Evolutionary conservation across 352 stramenopile species (phyloP).

Genomic region (Phytophthora cryptogea): DNA sequence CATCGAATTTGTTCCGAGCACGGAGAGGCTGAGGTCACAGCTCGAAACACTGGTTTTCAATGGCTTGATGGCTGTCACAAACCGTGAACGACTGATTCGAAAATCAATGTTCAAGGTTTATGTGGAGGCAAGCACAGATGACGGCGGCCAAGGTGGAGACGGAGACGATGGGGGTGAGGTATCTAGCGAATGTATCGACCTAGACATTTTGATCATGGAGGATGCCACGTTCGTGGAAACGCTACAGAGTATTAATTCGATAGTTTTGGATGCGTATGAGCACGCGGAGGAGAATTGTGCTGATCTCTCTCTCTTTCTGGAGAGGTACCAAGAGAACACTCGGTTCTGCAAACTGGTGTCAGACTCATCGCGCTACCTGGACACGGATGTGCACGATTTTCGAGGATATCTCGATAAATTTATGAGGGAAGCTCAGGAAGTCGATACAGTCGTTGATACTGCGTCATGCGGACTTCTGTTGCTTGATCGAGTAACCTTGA

Average conservation of each 20-base stretch:
- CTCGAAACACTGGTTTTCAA: constrained; percentile 74
- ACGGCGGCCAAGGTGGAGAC: constrained; percentile 38
- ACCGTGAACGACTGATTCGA: constrained; percentile 59
- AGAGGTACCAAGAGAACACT: constrained; percentile 78
- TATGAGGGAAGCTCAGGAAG: constrained; percentile 52
- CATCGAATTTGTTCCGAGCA: constrained; percentile 56
- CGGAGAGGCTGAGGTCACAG: constrained; percentile 63
- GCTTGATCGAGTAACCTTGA: constrained; percentile 61
- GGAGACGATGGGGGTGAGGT: constrained; percentile 46
- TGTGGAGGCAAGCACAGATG: constrained; percentile 58
- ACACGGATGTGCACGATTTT: constrained; percentile 59
- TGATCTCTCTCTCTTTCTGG: constrained; percentile 71
- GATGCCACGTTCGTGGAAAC: constrained; percentile 62
- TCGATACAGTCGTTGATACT: constrained; percentile 56
- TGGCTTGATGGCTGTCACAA: constrained; percentile 68
- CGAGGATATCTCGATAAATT: constrained; percentile 69
- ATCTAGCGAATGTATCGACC: constrained; percentile 55
- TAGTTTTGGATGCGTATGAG: constrained; percentile 61
- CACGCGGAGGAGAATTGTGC: constrained; percentile 55
- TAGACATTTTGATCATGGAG: constrained; percentile 86
- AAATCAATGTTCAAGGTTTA: constrained; percentile 74
- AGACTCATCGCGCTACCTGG: constrained; percentile 33
- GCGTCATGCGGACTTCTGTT: constrained; percentile 58
- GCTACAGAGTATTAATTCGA: constrained; percentile 52
- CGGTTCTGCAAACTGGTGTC: constrained; percentile 51